These are phyloP conservation scores for Myxozyma neglecta DNA, from an alignment of 805 yeast species.

Conservation along the genomic window DNA sequence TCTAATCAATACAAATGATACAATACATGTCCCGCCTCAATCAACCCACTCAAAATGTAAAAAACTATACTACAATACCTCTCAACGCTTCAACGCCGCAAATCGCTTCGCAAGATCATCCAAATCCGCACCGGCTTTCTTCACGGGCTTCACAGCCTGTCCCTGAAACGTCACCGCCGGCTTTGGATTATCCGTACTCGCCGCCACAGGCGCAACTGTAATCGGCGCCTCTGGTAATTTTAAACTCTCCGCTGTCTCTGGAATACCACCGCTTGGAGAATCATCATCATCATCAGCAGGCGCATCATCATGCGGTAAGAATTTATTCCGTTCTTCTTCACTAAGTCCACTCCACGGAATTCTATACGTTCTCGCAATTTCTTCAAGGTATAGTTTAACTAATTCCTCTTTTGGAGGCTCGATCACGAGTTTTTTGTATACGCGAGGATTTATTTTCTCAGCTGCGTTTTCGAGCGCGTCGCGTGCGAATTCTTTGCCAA, in stretches of 20 bases:
- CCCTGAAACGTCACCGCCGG: constrained; percentile 37
- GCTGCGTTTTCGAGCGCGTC: constrained; percentile 54
- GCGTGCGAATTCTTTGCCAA: constrained; percentile 66
- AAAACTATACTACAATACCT: neutral
- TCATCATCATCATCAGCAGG: constrained; percentile 41
- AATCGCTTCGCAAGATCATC: constrained; percentile 70
- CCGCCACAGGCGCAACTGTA: constrained; percentile 38
- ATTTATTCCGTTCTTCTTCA: constrained; percentile 39
- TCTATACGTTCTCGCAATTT: constrained; percentile 76
- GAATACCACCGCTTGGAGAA: constrained; percentile 38
- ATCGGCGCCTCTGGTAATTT: constrained; percentile 38
- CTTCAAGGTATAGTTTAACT: constrained; percentile 69
- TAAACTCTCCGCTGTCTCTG: constrained; percentile 33
- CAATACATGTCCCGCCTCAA: too few relatives aligned
- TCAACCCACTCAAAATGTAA: too few relatives aligned
- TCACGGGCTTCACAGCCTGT: constrained; percentile 11
- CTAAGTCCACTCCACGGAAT: constrained; percentile 64
- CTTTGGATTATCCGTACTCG: constrained; percentile 39
- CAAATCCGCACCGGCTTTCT: constrained; percentile 44
- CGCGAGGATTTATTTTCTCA: constrained; percentile 64
- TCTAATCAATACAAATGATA: too few relatives aligned
- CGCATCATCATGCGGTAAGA: constrained; percentile 37
- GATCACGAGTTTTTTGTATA: constrained; percentile 60
- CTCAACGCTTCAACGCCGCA: constrained; percentile 59
- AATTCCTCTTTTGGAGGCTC: constrained; percentile 66